Evolutionary conservation across 768 basidiomycete species (phyloP).

Genomic region (Calocybe cyanea): DNA sequence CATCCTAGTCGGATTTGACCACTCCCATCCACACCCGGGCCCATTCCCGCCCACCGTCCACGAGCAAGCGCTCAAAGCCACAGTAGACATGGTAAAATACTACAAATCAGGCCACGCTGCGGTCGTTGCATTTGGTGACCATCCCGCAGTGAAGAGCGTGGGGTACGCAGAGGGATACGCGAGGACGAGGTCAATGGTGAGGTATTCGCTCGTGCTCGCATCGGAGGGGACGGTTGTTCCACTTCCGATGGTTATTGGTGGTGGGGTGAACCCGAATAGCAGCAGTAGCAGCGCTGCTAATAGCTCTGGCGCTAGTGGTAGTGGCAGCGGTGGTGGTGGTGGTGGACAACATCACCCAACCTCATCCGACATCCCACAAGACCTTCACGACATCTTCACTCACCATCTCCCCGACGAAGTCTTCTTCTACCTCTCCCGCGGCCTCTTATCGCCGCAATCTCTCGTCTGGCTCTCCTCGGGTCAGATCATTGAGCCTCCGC

Average conservation of each 20-base stretch:
- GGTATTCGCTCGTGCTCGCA: slow-evolving; percentile 84
- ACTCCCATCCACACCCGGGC: slow-evolving; percentile 62
- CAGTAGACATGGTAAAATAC: slow-evolving; percentile 89
- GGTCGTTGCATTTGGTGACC: slow-evolving; percentile 72
- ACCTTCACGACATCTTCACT: slow-evolving; percentile 94
- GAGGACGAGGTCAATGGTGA: slow-evolving; percentile 87
- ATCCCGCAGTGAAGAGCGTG: slow-evolving; percentile 75
- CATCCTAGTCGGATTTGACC: slow-evolving; percentile 88
- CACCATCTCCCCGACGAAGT: slow-evolving; percentile 92
- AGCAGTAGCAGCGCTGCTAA: slow-evolving; percentile 43
- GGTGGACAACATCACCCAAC: slow-evolving; percentile 67
- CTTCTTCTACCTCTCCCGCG: slow-evolving; percentile 94
- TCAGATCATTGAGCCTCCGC: slow-evolving; percentile 79
- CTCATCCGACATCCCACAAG: slow-evolving; percentile 82
- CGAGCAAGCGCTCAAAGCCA: slow-evolving; percentile 78
- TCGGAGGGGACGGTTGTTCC: slow-evolving; percentile 83
- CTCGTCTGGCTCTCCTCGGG: slow-evolving; percentile 94
- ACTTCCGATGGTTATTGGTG: slow-evolving; percentile 64
- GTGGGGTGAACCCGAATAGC: slow-evolving; percentile 28
- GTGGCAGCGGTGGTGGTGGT: slow-evolving; percentile 44
- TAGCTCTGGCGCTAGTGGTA: slow-evolving; percentile 51
- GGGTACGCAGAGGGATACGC: slow-evolving; percentile 86
- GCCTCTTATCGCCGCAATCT: slow-evolving; percentile 83
- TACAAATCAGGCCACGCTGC: slow-evolving; percentile 87
- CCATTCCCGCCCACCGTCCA: slow-evolving; percentile 78